Evolutionary conservation across 257 asterid genomes (phyloP).

Genomic region (Cruciata laevipes): DNA sequence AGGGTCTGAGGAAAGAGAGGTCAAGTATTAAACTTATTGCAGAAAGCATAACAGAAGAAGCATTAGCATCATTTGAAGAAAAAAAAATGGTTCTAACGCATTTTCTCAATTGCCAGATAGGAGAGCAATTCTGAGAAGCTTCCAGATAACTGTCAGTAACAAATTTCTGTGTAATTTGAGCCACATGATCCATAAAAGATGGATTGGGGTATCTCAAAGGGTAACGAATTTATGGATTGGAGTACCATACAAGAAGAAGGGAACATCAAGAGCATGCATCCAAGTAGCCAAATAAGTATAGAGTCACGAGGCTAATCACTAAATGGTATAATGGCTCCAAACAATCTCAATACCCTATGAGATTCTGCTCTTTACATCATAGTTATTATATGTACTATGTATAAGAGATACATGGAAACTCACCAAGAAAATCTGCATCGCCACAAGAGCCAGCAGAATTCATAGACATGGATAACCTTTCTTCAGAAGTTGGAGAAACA

Average conservation of each 20-base stretch:
- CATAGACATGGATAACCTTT: slow-evolving; percentile 47
- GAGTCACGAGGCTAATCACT: background rate
- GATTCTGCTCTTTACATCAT: background rate
- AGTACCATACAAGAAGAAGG: background rate
- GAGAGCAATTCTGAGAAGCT: background rate
- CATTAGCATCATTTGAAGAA: background rate
- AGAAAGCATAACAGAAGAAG: slow-evolving; percentile 7
- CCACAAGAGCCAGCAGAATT: slow-evolving; percentile 35
- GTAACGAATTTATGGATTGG: background rate
- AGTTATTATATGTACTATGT: background rate
- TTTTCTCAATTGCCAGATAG: background rate
- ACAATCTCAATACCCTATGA: background rate
- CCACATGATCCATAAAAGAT: background rate
- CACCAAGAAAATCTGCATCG: slow-evolving; percentile 34
- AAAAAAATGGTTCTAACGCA: background rate
- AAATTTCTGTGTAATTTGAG: background rate
- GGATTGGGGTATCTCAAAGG: background rate
- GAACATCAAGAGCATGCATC: background rate
- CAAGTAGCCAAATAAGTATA: background rate
- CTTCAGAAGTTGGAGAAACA: slow-evolving; percentile 69
- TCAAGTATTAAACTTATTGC: background rate
- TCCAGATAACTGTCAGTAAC: background rate
- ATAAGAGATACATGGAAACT: slow-evolving; percentile 21
- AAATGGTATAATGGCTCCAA: background rate
- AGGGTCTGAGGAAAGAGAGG: slow-evolving; percentile 10